These are phyloP conservation scores for Acorus calamus DNA, from an alignment of 106 monocot species.

Conservation along the genomic window DNA sequence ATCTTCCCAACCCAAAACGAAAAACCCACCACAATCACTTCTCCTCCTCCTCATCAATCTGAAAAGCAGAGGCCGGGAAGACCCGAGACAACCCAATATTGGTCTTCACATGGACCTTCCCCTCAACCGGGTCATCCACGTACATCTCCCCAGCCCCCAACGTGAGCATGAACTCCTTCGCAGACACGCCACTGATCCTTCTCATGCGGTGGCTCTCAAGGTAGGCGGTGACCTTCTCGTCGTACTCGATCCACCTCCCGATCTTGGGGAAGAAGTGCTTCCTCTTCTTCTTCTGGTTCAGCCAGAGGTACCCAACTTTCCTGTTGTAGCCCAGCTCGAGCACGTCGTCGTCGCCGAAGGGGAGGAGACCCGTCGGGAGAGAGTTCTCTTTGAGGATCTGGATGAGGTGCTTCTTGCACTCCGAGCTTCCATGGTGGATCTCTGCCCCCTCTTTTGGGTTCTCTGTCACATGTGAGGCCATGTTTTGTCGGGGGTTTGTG, in stretches of 20 bases:
- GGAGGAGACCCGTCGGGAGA: slow-evolving; percentile 2
- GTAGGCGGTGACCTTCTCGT: slow-evolving; percentile 1
- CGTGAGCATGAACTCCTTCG: slow-evolving; percentile 2
- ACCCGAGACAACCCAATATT: background rate
- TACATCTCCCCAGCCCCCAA: background rate
- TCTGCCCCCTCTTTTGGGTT: background rate
- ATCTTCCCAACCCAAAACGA: no score
- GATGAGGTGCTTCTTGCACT: background rate
- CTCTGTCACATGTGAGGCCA: no score
- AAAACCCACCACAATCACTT: no score
- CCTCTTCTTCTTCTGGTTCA: background rate
- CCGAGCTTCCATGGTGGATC: background rate
- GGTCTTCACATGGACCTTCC: background rate
- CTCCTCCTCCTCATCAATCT: no score
- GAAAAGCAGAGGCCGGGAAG: no score
- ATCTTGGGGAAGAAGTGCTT: slow-evolving; percentile 1
- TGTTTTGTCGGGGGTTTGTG: no score
- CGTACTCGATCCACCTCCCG: background rate
- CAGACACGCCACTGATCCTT: slow-evolving; percentile 1
- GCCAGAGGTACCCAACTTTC: background rate
- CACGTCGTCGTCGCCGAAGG: slow-evolving; percentile 1
- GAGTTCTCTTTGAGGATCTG: background rate
- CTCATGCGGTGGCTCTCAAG: background rate
- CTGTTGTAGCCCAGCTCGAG: slow-evolving; percentile 4
- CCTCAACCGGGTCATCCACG: background rate